Evolutionary conservation across 371 early-diverging fungal species (phyloP).

Genomic region (Lichtheimia ramosa): DNA sequence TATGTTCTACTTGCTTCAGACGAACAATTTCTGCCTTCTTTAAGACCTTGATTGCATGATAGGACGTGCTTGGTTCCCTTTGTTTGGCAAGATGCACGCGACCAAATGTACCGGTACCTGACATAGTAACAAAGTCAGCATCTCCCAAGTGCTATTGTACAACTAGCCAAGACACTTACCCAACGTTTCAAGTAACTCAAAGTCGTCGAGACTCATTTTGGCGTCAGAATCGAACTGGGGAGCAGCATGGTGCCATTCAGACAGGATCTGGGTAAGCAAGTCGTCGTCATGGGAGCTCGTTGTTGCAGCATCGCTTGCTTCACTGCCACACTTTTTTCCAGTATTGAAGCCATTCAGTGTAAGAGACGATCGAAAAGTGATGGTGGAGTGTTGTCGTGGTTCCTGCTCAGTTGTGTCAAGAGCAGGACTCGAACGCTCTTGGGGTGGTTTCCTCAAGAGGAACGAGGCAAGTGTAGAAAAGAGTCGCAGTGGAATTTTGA

Average conservation of each 20-base stretch:
- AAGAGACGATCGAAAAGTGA: slow-evolving; percentile 38
- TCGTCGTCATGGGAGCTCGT: slow-evolving; percentile 23
- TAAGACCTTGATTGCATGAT: slow-evolving; percentile 93
- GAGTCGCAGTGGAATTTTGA: slow-evolving; percentile 36
- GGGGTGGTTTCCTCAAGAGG: slow-evolving; percentile 22
- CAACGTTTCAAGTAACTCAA: slow-evolving; percentile 65
- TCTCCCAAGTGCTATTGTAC: neutral
- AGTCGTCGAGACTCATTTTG: slow-evolving; percentile 40
- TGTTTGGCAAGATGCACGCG: slow-evolving; percentile 85
- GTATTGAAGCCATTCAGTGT: slow-evolving; percentile 25
- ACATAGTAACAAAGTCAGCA: slow-evolving; percentile 29
- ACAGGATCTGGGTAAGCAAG: slow-evolving; percentile 17
- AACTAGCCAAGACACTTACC: slow-evolving; percentile 38
- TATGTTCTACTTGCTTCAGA: slow-evolving; percentile 96
- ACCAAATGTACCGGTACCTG: slow-evolving; percentile 95
- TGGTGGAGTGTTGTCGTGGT: slow-evolving; percentile 17
- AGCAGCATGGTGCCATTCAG: slow-evolving; percentile 34
- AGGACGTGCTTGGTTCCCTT: slow-evolving; percentile 49
- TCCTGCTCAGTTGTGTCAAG: slow-evolving; percentile 9
- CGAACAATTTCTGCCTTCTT: slow-evolving; percentile 90
- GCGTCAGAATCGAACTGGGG: slow-evolving; percentile 34
- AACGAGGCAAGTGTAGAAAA: slow-evolving; percentile 30
- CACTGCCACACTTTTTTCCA: slow-evolving; percentile 12
- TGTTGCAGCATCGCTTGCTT: slow-evolving; percentile 24
- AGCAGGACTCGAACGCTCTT: slow-evolving; percentile 7